phyloP scores from a whole-genome alignment of 108 stramenopile species.

The Stephanodiscus triporus region DNA sequence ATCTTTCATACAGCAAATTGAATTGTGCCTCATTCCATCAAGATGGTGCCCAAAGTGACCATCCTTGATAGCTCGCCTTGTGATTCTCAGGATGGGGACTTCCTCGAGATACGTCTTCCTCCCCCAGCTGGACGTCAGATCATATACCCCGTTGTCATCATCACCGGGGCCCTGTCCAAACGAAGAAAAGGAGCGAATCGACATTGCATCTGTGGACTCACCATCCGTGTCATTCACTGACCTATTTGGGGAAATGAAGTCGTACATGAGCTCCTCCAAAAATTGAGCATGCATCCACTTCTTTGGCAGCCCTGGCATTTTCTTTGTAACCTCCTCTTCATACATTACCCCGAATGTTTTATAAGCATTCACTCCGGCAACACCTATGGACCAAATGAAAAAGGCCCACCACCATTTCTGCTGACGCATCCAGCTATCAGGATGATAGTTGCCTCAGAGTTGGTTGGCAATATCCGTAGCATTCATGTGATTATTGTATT shows the following conservation, averaged over 20 bases:
- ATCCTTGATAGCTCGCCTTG: neutral
- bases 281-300: slow-evolving; percentile 18
- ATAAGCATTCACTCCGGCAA: slow-evolving; percentile 20
- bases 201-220: neutral
- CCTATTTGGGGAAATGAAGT: neutral
- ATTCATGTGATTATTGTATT: slow-evolving; percentile 44
- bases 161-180: neutral
- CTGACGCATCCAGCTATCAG: slow-evolving; percentile 24
- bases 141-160: neutral
- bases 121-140: neutral
- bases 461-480: slow-evolving; percentile 35
- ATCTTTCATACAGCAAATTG: neutral
- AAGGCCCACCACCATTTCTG: slow-evolving; percentile 50
- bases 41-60: neutral
- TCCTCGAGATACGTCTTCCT: neutral
- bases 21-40: neutral
- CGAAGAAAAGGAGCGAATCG: neutral
- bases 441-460: slow-evolving; percentile 20
- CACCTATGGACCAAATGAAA: slow-evolving; percentile 28
- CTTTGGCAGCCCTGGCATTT: neutral
- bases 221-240: neutral
- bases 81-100: neutral
- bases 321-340: slow-evolving; percentile 2
- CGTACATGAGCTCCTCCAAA: slow-evolving; percentile 6
- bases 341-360: slow-evolving; percentile 14